phyloP scores from a whole-genome alignment of 176 grass and related monocot species.

The Puccinellia tenuiflora region DNA sequence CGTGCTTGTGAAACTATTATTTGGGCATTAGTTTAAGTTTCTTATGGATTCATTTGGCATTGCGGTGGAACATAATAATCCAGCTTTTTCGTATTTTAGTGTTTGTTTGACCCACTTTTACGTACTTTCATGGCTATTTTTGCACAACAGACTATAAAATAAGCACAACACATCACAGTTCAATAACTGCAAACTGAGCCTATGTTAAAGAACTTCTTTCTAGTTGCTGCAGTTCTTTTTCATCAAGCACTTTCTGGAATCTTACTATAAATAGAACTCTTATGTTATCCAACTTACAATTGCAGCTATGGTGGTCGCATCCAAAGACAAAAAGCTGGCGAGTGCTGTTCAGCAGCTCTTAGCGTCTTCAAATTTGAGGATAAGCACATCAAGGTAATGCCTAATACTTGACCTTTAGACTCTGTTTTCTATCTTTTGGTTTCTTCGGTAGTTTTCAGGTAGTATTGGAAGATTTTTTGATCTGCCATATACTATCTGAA shows the following conservation, averaged over 20 bases:
- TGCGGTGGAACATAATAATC: too few species aligned
- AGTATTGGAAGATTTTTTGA: too few species aligned
- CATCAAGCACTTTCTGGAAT: not conserved
- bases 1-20: not conserved
- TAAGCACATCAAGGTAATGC: slow-evolving; percentile 79
- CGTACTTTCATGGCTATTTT: too few species aligned
- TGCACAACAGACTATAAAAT: too few species aligned
- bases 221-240: not conserved
- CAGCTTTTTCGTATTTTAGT: too few species aligned
- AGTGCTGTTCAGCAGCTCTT: slow-evolving; percentile 68
- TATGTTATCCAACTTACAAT: slow-evolving; percentile 19
- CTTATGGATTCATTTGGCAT: too few species aligned
- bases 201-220: not conserved
- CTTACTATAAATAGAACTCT: not conserved
- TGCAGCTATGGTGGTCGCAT: slow-evolving; percentile 93
- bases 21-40: not conserved
- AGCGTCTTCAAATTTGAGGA: slow-evolving; percentile 79
- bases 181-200: too few species aligned
- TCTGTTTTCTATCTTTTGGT: too few species aligned
- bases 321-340: slow-evolving; percentile 90
- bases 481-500: too few species aligned
- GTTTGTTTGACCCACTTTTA: too few species aligned
- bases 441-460: too few species aligned
- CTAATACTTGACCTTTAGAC: not conserved
- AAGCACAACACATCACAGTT: too few species aligned